These are phyloP conservation scores for Exophiala bonariae DNA, from an alignment of 2,329 filamentous ascomycete species.

Conservation along the genomic window DNA sequence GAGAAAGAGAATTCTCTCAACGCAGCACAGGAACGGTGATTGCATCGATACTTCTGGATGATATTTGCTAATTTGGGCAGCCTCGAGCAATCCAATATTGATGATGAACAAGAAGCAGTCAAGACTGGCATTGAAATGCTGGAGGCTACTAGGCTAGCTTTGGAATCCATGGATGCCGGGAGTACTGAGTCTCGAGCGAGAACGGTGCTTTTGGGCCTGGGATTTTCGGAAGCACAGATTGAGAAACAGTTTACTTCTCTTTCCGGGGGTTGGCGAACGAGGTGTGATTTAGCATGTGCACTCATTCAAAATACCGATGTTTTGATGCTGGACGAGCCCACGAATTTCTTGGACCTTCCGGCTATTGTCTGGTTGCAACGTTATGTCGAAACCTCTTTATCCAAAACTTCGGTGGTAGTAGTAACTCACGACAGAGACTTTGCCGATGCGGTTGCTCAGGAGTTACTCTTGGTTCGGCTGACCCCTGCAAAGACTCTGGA, in stretches of 20 bases:
- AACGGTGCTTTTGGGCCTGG: constrained; percentile 22
- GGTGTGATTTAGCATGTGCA: constrained; percentile 63
- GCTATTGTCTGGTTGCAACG: constrained; percentile 83
- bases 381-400: constrained; percentile 61
- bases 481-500: constrained; percentile 64
- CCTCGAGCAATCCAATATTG: constrained; percentile 3
- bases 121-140: constrained; percentile 24
- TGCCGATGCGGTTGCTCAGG: constrained; percentile 70
- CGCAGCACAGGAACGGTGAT: constrained; percentile 56
- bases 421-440: constrained; percentile 85
- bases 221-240: constrained; percentile 24
- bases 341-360: constrained; percentile 80
- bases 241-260: constrained; percentile 43
- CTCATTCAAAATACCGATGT: constrained; percentile 74
- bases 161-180: constrained; percentile 26
- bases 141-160: constrained; percentile 20
- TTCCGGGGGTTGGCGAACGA: constrained; percentile 77
- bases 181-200: constrained; percentile 26
- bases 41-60: background rate
- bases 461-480: constrained; percentile 69
- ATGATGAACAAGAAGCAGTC: constrained; percentile 20
- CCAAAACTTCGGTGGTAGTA: constrained; percentile 64
- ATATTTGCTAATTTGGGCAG: constrained; percentile 5
- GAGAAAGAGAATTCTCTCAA: constrained; percentile 67
- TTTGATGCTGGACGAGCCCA: constrained; percentile 81